Evolutionary conservation across 352 stramenopile genomes (phyloP).

Genomic region (Phytophthora nicotianae): DNA sequence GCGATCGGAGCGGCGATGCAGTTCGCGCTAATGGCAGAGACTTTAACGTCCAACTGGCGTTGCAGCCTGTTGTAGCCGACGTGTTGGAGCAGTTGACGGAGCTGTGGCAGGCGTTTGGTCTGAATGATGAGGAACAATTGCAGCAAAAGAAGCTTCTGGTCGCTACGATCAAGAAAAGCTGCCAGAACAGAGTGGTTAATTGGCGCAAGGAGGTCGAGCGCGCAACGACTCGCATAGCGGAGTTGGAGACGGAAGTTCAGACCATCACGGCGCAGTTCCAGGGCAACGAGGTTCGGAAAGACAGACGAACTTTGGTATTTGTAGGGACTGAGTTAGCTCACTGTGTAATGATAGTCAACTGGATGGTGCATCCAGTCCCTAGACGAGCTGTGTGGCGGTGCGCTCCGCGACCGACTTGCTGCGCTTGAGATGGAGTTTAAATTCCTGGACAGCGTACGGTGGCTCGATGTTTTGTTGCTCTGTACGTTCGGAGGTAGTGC

Average conservation of each 20-base stretch:
- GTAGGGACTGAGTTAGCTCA: neutral
- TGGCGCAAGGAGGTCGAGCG: constrained; percentile 26
- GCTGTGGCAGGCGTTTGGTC: constrained; percentile 42
- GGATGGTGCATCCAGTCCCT: constrained; percentile 22
- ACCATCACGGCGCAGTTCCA: constrained; percentile 38
- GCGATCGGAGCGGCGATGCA: neutral
- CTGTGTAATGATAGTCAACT: constrained; percentile 13
- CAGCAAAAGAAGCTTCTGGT: constrained; percentile 36
- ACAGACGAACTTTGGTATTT: neutral
- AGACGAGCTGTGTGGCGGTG: constrained; percentile 14
- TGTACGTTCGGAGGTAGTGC: neutral
- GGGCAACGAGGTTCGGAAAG: constrained; percentile 30
- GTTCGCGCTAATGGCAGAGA: neutral
- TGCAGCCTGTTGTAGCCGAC: constrained; percentile 9
- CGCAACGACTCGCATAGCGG: constrained; percentile 10
- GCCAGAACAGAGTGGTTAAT: constrained; percentile 8
- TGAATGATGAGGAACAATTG: constrained; percentile 34
- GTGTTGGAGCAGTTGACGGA: constrained; percentile 28
- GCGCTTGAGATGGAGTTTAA: constrained; percentile 48
- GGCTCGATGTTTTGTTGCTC: neutral
- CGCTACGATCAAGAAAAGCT: constrained; percentile 28
- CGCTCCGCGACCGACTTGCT: constrained; percentile 40
- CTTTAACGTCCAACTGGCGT: constrained; percentile 1
- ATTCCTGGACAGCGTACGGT: constrained; percentile 42
- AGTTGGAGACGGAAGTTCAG: constrained; percentile 45